These are phyloP conservation scores for Kalanchoe fedtschenkoi DNA, from an alignment of 164 flowering plant genomes.

Conservation along the genomic window DNA sequence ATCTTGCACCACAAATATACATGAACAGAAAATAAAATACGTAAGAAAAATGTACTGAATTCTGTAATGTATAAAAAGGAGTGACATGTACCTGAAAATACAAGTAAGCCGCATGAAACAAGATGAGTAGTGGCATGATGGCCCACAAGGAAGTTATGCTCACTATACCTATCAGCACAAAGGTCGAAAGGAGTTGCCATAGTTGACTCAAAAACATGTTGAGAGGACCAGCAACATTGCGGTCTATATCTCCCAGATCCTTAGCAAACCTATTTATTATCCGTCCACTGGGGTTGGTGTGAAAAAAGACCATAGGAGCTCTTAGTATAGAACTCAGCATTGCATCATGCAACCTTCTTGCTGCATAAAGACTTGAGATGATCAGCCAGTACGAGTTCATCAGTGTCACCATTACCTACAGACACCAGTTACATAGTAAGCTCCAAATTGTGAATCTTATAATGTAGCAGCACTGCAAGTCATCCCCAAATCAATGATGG, in stretches of 20 bases:
- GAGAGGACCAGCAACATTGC: constrained; percentile 57
- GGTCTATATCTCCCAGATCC: constrained; percentile 89
- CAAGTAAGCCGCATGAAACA: constrained; percentile 37
- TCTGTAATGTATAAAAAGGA: no score
- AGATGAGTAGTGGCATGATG: constrained; percentile 34
- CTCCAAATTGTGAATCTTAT: background rate
- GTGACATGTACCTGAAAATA: constrained; percentile 45
- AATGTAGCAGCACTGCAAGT: background rate
- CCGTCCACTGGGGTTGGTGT: constrained; percentile 85
- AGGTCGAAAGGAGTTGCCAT: constrained; percentile 64
- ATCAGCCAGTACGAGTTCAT: constrained; percentile 83
- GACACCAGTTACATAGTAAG: constrained; percentile 1
- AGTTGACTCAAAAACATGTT: constrained; percentile 70
- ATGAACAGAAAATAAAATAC: no score
- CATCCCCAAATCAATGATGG: no score
- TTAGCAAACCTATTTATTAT: constrained; percentile 90
- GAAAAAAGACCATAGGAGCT: constrained; percentile 96
- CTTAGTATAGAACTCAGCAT: constrained; percentile 72
- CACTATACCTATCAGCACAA: constrained; percentile 28
- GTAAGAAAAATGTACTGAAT: no score
- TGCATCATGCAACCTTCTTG: constrained; percentile 70
- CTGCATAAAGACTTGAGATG: constrained; percentile 74
- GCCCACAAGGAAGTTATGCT: constrained; percentile 37
- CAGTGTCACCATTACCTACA: constrained; percentile 73
- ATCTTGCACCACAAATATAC: no score